Evolutionary conservation across 257 asterid species (phyloP).

Genomic region (Solanum rostratum): DNA sequence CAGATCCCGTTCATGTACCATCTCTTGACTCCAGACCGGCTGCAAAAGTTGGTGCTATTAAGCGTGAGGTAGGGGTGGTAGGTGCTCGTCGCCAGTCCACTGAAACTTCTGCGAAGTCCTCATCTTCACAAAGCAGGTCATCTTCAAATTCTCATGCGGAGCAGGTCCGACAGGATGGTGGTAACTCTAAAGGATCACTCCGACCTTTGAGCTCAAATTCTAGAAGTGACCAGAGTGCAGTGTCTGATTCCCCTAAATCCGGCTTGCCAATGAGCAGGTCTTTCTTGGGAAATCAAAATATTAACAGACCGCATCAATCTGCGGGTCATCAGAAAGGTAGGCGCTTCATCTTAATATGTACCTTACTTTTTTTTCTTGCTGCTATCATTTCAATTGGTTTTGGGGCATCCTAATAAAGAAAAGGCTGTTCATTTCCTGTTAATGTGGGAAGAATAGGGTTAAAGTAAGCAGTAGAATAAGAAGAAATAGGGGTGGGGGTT

Average conservation of each 20-base stretch:
- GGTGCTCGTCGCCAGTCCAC: slow-evolving; percentile 74
- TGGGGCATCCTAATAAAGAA: neutral
- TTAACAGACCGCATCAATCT: slow-evolving; percentile 54
- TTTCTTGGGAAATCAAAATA: slow-evolving; percentile 41
- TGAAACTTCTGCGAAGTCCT: slow-evolving; percentile 34
- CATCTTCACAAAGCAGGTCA: slow-evolving; percentile 39
- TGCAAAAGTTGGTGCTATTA: slow-evolving; percentile 81
- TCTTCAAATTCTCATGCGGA: slow-evolving; percentile 28
- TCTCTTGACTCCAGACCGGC: slow-evolving; percentile 79
- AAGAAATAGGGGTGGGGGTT: neutral
- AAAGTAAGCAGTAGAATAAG: neutral
- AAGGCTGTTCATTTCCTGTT: neutral
- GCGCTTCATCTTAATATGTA: neutral
- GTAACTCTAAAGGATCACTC: slow-evolving; percentile 32
- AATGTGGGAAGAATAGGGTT: neutral
- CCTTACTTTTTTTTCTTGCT: slow-evolving; percentile 36
- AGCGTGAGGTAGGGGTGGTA: slow-evolving; percentile 89
- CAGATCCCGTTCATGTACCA: slow-evolving; percentile 97
- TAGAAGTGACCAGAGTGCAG: slow-evolving; percentile 41
- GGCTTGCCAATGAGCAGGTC: slow-evolving; percentile 34
- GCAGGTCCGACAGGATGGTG: slow-evolving; percentile 24
- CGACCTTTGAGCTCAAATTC: slow-evolving; percentile 29
- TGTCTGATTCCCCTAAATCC: slow-evolving; percentile 32
- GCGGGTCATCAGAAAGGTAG: slow-evolving; percentile 87
- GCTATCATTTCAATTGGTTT: slow-evolving; percentile 47